phyloP scores from a whole-genome alignment of 2,329 filamentous ascomycete genomes.

The Ascochyta pisi region DNA sequence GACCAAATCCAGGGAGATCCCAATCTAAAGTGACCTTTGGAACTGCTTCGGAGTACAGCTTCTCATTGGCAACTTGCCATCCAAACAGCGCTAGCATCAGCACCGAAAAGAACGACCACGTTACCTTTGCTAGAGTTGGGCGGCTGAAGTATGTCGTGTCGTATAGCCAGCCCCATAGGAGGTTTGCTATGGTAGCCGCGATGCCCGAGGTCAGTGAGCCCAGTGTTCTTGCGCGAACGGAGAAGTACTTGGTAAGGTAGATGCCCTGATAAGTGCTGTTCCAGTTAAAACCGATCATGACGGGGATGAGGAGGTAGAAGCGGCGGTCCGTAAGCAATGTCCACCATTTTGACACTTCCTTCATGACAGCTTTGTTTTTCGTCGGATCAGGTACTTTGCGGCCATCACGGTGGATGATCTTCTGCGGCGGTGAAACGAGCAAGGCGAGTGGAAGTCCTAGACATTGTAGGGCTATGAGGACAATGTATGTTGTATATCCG shows the following conservation, averaged over 20 bases:
- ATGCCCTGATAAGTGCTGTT: conserved; percentile 60
- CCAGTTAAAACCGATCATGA: conserved; percentile 60
- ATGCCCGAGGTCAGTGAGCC: conserved; percentile 56
- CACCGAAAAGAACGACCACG: conserved; percentile 52
- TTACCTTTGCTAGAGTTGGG: conserved; percentile 51
- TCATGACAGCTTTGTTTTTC: conserved; percentile 49
- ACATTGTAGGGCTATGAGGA: conserved; percentile 55
- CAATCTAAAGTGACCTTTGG: conserved; percentile 55
- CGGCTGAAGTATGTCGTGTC: conserved; percentile 54
- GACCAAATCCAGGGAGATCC: conserved; percentile 53
- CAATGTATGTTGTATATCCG: conserved; percentile 51
- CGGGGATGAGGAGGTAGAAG: conserved; percentile 58
- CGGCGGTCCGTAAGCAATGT: conserved; percentile 53
- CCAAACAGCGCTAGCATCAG: conserved; percentile 54
- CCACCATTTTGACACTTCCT: conserved; percentile 48
- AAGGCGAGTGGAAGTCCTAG: conserved; percentile 56
- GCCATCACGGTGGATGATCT: conserved; percentile 54
- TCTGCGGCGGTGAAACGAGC: conserved; percentile 55
- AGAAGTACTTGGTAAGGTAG: conserved; percentile 62
- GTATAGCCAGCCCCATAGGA: conserved; percentile 60
- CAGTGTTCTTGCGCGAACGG: conserved; percentile 57
- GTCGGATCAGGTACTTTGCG: conserved; percentile 42
- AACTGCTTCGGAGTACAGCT: conserved; percentile 51
- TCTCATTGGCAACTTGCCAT: conserved; percentile 59
- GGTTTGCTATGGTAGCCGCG: conserved; percentile 54